Percentiles rank a stretch among this genome's conserved stretches.
Evolutionary conservation across 1,284 basidiomycete species (phyloP).

Genomic region (Wallemia hederae): DNA sequence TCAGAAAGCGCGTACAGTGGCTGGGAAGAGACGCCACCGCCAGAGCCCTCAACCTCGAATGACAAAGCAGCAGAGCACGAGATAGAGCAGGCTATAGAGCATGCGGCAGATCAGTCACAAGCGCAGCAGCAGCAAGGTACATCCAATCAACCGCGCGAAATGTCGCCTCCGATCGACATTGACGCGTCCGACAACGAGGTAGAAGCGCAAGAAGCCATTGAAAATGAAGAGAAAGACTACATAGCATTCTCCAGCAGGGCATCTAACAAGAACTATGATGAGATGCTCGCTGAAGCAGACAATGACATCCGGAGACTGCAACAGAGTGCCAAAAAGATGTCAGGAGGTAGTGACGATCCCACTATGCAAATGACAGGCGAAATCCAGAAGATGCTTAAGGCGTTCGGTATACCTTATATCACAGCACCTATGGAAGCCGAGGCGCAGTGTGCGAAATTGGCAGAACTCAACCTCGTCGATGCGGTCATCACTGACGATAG

Average conservation of each 20-base stretch:
- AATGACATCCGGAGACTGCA: conserved; percentile 61
- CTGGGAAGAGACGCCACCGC: neutral
- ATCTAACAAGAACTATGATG: conserved; percentile 47
- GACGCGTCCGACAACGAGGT: conserved; percentile 6
- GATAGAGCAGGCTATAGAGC: neutral
- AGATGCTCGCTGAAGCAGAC: conserved; percentile 63
- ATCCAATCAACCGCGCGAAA: neutral
- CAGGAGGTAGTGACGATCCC: conserved; percentile 81
- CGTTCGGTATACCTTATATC: conserved; percentile 93
- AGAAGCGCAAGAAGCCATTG: conserved; percentile 7
- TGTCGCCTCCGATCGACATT: conserved; percentile 2
- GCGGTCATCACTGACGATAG: conserved; percentile 98
- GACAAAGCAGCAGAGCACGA: neutral
- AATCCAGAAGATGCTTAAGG: conserved; percentile 41
- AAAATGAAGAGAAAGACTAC: conserved; percentile 6
- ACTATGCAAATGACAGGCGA: conserved; percentile 57
- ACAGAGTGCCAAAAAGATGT: conserved; percentile 53
- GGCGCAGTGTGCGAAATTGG: conserved; percentile 86
- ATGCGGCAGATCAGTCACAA: neutral
- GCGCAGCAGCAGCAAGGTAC: neutral
- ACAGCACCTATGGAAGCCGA: conserved; percentile 99
- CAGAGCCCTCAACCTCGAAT: neutral
- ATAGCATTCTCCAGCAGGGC: conserved; percentile 50
- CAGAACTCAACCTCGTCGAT: conserved; percentile 58
- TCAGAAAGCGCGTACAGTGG: neutral